Percentiles rank a stretch among this genome's conserved stretches.
These are phyloP conservation scores for Ziziphus jujuba DNA, from an alignment of 306 rosid species.

Conservation along the genomic window DNA sequence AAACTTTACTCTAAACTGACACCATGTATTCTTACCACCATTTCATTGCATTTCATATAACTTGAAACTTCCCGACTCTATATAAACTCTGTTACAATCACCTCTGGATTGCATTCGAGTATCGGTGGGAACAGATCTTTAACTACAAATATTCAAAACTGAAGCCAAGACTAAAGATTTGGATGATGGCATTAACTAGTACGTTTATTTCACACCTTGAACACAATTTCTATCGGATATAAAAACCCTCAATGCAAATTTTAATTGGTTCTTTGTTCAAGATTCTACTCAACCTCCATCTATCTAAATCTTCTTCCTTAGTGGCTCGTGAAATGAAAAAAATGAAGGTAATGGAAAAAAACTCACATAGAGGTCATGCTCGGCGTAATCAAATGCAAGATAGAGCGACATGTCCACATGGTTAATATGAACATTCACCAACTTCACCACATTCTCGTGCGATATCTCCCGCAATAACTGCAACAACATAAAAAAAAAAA, in stretches of 20 bases:
- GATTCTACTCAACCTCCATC: too few relatives aligned
- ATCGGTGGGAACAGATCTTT: too few relatives aligned
- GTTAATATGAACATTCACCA: conserved; percentile 92
- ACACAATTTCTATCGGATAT: too few relatives aligned
- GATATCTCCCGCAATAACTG: conserved; percentile 91
- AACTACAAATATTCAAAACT: too few relatives aligned
- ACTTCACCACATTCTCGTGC: conserved; percentile 93
- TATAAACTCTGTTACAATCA: not conserved
- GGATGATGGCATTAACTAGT: too few relatives aligned
- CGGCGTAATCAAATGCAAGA: conserved; percentile 93
- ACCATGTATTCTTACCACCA: not conserved
- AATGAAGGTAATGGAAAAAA: conserved; percentile 7
- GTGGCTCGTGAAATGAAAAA: not conserved
- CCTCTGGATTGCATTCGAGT: not conserved
- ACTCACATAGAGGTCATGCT: conserved; percentile 96
- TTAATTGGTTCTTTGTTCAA: too few relatives aligned
- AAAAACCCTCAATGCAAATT: too few relatives aligned
- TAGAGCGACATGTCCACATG: conserved; percentile 92
- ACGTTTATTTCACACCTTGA: too few relatives aligned
- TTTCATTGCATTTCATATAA: not conserved
- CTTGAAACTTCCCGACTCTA: not conserved
- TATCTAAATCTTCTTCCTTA: not conserved
- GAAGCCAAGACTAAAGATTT: too few relatives aligned
- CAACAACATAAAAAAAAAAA: too few relatives aligned
- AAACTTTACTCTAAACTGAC: too few relatives aligned